A percentile compares a stretch with the other conserved stretches of the same genome.
phyloP scores from a whole-genome alignment of 495 filamentous ascomycete species.

The Xylaria scruposa region DNA sequence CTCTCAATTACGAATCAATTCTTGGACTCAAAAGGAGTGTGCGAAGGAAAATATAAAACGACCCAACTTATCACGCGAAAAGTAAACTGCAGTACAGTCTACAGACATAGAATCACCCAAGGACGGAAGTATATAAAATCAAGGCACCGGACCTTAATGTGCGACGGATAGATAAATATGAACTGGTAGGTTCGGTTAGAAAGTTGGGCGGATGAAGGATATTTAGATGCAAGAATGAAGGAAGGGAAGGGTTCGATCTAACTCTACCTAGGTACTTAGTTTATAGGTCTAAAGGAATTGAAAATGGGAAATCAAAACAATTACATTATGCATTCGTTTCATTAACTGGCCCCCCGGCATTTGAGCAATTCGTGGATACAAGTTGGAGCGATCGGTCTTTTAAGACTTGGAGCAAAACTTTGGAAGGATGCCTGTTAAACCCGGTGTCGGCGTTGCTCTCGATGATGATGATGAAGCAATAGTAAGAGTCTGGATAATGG shows the following conservation, averaged over 20 bases:
- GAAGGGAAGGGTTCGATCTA: not conserved
- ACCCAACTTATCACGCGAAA: not conserved
- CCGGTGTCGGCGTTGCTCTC: too few relatives aligned
- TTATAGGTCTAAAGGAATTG: not conserved
- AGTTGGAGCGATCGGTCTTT: too few relatives aligned
- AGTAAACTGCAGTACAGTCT: not conserved
- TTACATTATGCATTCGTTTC: not conserved
- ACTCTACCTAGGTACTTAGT: not conserved
- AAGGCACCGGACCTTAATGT: not conserved
- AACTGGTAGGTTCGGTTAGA: not conserved
- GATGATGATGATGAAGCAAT: too few relatives aligned
- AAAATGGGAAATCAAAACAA: not conserved
- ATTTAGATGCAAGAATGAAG: not conserved
- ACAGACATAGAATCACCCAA: not conserved
- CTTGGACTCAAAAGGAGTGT: too few relatives aligned
- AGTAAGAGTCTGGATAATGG: too few relatives aligned
- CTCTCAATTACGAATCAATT: not conserved
- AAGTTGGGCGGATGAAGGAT: not conserved
- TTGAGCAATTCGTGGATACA: too few relatives aligned
- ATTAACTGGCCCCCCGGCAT: too few relatives aligned
- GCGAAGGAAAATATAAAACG: not conserved
- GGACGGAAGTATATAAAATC: not conserved
- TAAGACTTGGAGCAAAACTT: too few relatives aligned
- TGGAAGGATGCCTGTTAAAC: too few relatives aligned
- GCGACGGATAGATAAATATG: not conserved